Percentiles rank a stretch among this genome's conserved stretches.
Evolutionary conservation across 768 basidiomycete species (phyloP).

Genomic region (Hortiboletus campestris): DNA sequence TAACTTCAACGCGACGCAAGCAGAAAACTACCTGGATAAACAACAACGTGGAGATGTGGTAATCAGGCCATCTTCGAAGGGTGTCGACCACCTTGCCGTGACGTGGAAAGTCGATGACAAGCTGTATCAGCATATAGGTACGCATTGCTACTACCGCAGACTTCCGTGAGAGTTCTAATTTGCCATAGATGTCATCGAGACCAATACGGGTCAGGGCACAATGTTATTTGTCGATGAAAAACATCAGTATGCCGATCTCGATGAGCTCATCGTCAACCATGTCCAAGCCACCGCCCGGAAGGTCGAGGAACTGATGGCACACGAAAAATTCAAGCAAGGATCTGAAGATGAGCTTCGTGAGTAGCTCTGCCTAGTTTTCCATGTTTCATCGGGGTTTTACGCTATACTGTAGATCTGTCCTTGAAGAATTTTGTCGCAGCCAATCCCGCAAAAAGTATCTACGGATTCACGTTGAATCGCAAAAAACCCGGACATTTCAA

Average conservation of each 20-base stretch:
- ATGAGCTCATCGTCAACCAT: slow-evolving; percentile 96
- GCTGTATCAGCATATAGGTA: slow-evolving; percentile 95
- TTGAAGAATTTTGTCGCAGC: slow-evolving; percentile 89
- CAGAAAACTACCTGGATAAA: slow-evolving; percentile 84
- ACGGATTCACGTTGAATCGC: slow-evolving; percentile 90
- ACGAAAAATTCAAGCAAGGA: slow-evolving; percentile 92
- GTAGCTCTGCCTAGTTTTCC: slow-evolving; percentile 32
- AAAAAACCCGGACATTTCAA: slow-evolving; percentile 91
- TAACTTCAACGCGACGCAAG: slow-evolving; percentile 86
- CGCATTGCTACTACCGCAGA: slow-evolving; percentile 21
- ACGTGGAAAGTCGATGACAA: slow-evolving; percentile 99
- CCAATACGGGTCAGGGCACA: slow-evolving; percentile 68
- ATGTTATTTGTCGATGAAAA: slow-evolving; percentile 72
- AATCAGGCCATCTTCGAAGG: slow-evolving; percentile 94
- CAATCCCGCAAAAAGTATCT: slow-evolving; percentile 92
- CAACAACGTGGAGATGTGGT: slow-evolving; percentile 96
- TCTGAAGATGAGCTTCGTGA: slow-evolving; percentile 87
- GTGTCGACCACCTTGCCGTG: slow-evolving; percentile 88
- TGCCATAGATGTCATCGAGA: slow-evolving; percentile 70
- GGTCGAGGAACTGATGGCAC: slow-evolving; percentile 91
- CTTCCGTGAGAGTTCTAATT: slow-evolving; percentile 6
- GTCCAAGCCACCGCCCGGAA: slow-evolving; percentile 91
- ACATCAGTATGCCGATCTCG: slow-evolving; percentile 89
- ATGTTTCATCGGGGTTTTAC: neutral
- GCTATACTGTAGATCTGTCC: slow-evolving; percentile 60